phyloP scores from a whole-genome alignment of 257 asterid genomes.

The Rehmannia glutinosa region DNA sequence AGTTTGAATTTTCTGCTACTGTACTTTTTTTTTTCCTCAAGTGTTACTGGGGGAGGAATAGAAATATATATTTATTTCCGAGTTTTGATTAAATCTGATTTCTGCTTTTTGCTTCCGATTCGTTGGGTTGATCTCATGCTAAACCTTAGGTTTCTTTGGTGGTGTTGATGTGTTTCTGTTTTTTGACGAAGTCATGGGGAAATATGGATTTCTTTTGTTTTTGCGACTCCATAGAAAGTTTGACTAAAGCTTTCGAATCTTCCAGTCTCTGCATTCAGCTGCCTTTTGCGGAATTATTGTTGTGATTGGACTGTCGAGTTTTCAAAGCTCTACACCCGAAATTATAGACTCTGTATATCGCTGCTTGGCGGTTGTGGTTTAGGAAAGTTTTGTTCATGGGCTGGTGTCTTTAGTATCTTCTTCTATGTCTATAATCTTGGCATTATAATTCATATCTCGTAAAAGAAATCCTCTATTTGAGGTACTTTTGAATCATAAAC shows the following conservation, averaged over 20 bases:
- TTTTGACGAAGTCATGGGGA: background rate
- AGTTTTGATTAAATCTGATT: constrained; percentile 6
- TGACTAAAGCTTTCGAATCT: constrained; percentile 23
- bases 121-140: background rate
- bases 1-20: background rate
- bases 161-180: background rate
- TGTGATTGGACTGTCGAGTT: background rate
- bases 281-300: constrained; percentile 10
- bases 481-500: background rate
- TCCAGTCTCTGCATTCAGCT: background rate
- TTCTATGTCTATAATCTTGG: too few relatives aligned
- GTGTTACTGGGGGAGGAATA: background rate
- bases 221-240: constrained; percentile 1
- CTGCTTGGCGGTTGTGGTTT: background rate
- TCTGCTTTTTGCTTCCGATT: constrained; percentile 2
- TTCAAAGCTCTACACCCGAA: constrained; percentile 4
- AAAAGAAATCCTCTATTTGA: background rate
- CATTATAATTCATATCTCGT: background rate
- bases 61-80: background rate
- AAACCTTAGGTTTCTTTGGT: background rate
- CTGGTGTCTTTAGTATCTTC: background rate
- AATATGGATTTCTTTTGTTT: background rate
- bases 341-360: background rate
- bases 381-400: background rate
- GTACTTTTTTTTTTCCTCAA: background rate